Evolutionary conservation across 495 filamentous ascomycete genomes (phyloP).

Genomic region (Aspergillus egyptiacus): DNA sequence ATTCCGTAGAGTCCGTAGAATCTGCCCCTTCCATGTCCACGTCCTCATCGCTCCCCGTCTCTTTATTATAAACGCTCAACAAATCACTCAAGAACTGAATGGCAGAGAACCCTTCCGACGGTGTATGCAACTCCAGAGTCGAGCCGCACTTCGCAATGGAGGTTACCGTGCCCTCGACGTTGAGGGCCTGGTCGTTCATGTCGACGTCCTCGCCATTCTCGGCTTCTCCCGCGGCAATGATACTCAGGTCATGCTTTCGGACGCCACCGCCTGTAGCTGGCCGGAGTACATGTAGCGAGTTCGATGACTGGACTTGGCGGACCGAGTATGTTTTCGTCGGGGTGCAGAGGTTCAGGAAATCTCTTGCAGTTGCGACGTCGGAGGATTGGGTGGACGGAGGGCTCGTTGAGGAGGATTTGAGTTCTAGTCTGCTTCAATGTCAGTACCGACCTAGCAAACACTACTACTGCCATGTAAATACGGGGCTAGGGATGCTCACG

Average conservation of each 20-base stretch:
- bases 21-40: neutral
- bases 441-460: neutral
- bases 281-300: slow-evolving; percentile 67
- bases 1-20: neutral
- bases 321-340: slow-evolving; percentile 65
- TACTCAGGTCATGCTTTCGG: slow-evolving; percentile 26
- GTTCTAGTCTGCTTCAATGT: slow-evolving; percentile 49
- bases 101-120: slow-evolving; percentile 31
- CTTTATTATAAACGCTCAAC: slow-evolving; percentile 32
- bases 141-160: slow-evolving; percentile 66
- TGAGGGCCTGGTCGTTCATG: slow-evolving; percentile 21
- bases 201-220: neutral
- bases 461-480: too few species aligned
- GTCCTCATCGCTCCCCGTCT: neutral
- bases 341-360: slow-evolving; percentile 70
- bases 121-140: slow-evolving; percentile 59
- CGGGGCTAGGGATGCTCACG: slow-evolving; percentile 39
- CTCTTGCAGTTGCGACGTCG: slow-evolving; percentile 21
- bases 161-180: slow-evolving; percentile 39
- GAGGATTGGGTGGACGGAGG: neutral
- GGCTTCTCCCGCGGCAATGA: slow-evolving; percentile 14
- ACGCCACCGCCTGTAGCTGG: slow-evolving; percentile 39
- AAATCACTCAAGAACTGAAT: slow-evolving; percentile 28
- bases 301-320: slow-evolving; percentile 88
- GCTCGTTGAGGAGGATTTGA: slow-evolving; percentile 45